Evolutionary conservation across 495 filamentous ascomycete genomes (phyloP).

Genomic region (Platismatia glauca): DNA sequence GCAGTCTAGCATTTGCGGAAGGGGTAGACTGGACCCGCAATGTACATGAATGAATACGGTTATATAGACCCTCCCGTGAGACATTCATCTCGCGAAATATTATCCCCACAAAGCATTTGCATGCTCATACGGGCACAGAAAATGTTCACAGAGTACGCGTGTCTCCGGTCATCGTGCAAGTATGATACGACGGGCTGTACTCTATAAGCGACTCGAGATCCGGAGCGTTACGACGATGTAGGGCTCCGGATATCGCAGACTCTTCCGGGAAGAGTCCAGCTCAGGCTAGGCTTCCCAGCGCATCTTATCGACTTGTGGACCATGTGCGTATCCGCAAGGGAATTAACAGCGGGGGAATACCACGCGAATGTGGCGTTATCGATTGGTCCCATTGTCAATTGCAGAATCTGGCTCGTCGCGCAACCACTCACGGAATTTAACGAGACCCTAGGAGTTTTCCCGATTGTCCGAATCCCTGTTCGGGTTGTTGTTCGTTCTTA

Average conservation of each 20-base stretch:
- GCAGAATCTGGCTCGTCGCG: slow-evolving; percentile 11
- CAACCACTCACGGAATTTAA: slow-evolving; percentile 1
- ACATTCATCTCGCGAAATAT: no score
- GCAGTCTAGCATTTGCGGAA: background rate
- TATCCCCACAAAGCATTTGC: background rate
- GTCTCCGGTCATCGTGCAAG: background rate
- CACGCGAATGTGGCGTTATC: background rate
- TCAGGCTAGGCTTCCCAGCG: background rate
- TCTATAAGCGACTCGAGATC: background rate
- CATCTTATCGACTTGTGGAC: background rate
- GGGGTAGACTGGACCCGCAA: background rate
- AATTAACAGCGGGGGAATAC: background rate
- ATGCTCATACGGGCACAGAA: background rate
- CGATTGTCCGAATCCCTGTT: background rate
- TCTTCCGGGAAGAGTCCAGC: background rate
- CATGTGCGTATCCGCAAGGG: background rate
- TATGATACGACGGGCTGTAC: background rate
- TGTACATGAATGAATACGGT: background rate
- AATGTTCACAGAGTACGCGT: background rate
- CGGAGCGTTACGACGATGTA: background rate
- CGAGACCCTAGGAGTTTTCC: background rate
- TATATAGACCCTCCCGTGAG: background rate
- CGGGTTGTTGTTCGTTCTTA: background rate
- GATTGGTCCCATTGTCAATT: background rate
- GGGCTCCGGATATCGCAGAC: background rate